Conservation (phyloP, 1,284 basidiomycete genomes). For the Pulveroboletus sp. region DNA sequence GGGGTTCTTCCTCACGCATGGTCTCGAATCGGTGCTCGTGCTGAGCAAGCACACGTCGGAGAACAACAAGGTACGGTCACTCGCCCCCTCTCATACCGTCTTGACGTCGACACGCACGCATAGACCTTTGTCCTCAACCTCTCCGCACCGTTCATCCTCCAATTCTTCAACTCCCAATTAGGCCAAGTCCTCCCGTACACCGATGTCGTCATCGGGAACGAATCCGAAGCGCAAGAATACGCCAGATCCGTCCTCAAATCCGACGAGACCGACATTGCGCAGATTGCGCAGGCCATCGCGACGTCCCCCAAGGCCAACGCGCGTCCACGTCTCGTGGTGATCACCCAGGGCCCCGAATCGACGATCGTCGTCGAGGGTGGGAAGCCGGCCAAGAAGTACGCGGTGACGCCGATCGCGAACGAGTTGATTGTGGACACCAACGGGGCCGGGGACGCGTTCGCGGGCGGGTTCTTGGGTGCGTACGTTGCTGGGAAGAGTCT, state of each 20-base stretch:
- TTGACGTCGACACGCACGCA: background rate
- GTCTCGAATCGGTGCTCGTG: constrained; percentile 72
- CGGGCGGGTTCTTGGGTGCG: constrained; percentile 95
- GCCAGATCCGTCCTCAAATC: constrained; percentile 66
- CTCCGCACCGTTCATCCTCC: constrained; percentile 95
- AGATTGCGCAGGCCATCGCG: constrained; percentile 77
- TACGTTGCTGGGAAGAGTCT: constrained; percentile 79
- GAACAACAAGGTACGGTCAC: constrained; percentile 64
- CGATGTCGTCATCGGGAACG: constrained; percentile 92
- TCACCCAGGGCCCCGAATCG: constrained; percentile 87
- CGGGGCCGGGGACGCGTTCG: constrained; percentile 98
- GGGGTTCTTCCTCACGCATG: constrained; percentile 98
- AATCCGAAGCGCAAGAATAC: constrained; percentile 90
- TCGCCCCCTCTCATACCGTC: background rate
- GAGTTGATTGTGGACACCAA: constrained; percentile 95
- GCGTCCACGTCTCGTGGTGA: constrained; percentile 81
- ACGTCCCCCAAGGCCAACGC: constrained; percentile 68
- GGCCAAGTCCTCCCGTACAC: constrained; percentile 79
- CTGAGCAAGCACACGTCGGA: constrained; percentile 82
- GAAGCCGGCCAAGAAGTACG: constrained; percentile 57
- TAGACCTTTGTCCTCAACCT: constrained; percentile 91
- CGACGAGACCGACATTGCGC: constrained; percentile 61
- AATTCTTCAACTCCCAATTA: constrained; percentile 89
- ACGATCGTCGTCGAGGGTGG: constrained; percentile 78
- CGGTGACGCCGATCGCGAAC: constrained; percentile 63